Evolutionary conservation across 805 yeast genomes (phyloP).

Genomic region (Soucietia sequanensis): DNA sequence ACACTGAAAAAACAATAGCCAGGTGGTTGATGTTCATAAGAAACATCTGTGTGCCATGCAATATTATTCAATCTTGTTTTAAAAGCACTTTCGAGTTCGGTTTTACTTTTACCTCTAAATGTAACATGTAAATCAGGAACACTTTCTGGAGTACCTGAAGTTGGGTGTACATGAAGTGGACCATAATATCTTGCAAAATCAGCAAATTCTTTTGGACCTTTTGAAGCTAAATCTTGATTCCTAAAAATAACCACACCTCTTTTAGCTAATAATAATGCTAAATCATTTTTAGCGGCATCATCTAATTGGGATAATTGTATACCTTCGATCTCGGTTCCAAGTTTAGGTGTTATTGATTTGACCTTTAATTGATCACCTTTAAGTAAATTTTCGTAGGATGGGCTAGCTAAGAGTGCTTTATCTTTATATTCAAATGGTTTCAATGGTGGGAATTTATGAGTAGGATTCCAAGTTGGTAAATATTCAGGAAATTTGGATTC

Average conservation of each 20-base stretch:
- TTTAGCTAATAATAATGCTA: slow-evolving; percentile 30
- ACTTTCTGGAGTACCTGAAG: slow-evolving; percentile 22
- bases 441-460: slow-evolving; percentile 26
- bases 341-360: slow-evolving; percentile 28
- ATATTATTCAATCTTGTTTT: slow-evolving; percentile 26
- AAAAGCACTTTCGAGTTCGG: slow-evolving; percentile 27
- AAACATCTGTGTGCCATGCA: slow-evolving; percentile 38
- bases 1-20: slow-evolving; percentile 34
- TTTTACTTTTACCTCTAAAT: slow-evolving; percentile 28
- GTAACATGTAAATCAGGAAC: slow-evolving; percentile 35
- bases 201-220: slow-evolving; percentile 45
- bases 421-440: slow-evolving; percentile 25
- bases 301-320: slow-evolving; percentile 27
- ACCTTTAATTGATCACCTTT: slow-evolving; percentile 9
- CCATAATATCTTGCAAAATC: slow-evolving; percentile 17
- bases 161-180: slow-evolving; percentile 20
- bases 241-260: slow-evolving; percentile 35
- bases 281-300: slow-evolving; percentile 29
- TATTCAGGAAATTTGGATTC: slow-evolving; percentile 25
- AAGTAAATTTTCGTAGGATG: slow-evolving; percentile 18
- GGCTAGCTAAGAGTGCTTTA: slow-evolving; percentile 26
- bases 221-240: slow-evolving; percentile 28
- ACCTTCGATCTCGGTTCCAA: slow-evolving; percentile 29
- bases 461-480: slow-evolving; percentile 36
- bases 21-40: slow-evolving; percentile 36